Evolutionary conservation across 306 rosid species (phyloP), one percentile per base, ranked within the genome.

Genomic region (Quercus variabilis): DNA sequence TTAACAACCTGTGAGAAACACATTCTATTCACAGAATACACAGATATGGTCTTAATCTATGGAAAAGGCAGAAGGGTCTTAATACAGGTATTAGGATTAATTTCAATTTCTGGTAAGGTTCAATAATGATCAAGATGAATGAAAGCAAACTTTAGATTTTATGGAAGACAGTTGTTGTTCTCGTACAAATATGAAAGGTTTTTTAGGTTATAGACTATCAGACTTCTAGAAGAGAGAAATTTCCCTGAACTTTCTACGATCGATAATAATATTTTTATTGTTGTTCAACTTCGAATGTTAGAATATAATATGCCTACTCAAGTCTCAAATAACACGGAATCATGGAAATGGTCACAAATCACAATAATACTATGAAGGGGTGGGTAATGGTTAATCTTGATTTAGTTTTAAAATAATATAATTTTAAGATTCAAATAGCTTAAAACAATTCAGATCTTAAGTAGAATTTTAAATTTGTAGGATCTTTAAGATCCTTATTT

Each of bases 31-130:
- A 41, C 11, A 41, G 46, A 41, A 8, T 41, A 41, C 11, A 8
- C 11, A 41, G 11, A 41, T 41, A 41, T 41, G 46, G 12, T 41
- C 3, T 41, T 41, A 41, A 8, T 41, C 52, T 25, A 20, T 35
- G 73, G 69, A 75, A 68, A 19, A 55, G 30, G 60, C 79, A 73
- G 43, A 35, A 10, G 41, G 59, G 72, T 62, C 58, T 83, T 62
- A 10, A 51, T 31, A 41, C 49, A 17, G 67, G 21, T 28, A 5
- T 33, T 7, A 63, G 41, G 8, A 35, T 35, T 33, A 3, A 18
- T 60, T 12, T 13, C 31, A 8, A 21, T 62, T 21, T 62, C 18
- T 62, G 31, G 38, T 18, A 5, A 26, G 38, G 69, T 25, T 8
- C 13, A 21, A 60, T 31, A 60, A 15, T 31, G 5, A 60, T 28